These are phyloP conservation scores for Phytophthora aleatoria DNA, from an alignment of 352 stramenopile species.

Conservation along the genomic window DNA sequence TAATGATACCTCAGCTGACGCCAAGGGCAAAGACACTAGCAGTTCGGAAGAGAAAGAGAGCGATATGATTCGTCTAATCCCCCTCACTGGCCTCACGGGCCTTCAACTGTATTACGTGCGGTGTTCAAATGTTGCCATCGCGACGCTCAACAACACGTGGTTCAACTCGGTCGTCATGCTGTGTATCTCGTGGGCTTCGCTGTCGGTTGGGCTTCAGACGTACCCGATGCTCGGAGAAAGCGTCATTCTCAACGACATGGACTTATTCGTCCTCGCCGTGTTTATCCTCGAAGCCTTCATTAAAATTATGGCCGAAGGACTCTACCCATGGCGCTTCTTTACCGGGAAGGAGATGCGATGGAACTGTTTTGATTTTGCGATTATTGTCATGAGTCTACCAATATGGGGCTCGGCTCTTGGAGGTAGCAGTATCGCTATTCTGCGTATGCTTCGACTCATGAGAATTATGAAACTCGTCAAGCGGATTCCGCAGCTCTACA, in stretches of 20 bases:
- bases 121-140: slow-evolving; percentile 46
- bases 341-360: slow-evolving; percentile 71
- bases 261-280: slow-evolving; percentile 65
- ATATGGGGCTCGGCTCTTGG: slow-evolving; percentile 70
- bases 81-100: slow-evolving; percentile 44
- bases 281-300: slow-evolving; percentile 80
- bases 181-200: slow-evolving; percentile 78
- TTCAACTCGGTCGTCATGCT: slow-evolving; percentile 78
- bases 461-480: slow-evolving; percentile 92
- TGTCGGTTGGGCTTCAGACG: slow-evolving; percentile 84
- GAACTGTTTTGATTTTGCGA: slow-evolving; percentile 88
- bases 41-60: slow-evolving; percentile 28
- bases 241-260: slow-evolving; percentile 58
- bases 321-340: slow-evolving; percentile 80
- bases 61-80: slow-evolving; percentile 34
- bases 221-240: slow-evolving; percentile 56
- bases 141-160: slow-evolving; percentile 51
- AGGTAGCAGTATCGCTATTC: slow-evolving; percentile 77
- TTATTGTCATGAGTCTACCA: slow-evolving; percentile 81
- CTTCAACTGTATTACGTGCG: slow-evolving; percentile 36
- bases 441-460: slow-evolving; percentile 87
- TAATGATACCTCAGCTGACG: not conserved
- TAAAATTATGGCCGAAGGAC: slow-evolving; percentile 82
- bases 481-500: slow-evolving; percentile 87
- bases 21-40: slow-evolving; percentile 1